Conservation (phyloP, 768 basidiomycete genomes). For the Collybiopsis confluens region DNA sequence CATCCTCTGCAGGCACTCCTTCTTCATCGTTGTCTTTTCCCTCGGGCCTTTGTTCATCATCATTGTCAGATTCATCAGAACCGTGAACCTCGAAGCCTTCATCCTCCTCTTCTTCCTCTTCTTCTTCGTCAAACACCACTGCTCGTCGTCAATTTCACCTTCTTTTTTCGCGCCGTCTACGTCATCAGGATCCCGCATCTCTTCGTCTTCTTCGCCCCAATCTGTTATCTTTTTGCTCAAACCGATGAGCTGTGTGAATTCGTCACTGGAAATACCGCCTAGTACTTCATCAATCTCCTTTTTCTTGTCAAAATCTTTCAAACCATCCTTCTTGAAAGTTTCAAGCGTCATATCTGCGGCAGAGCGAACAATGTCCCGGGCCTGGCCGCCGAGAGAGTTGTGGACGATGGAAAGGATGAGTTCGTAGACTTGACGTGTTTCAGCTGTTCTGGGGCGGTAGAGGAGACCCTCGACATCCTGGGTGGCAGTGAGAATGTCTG, state of each 20-base stretch:
- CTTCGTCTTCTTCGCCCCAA: slow-evolving; percentile 78
- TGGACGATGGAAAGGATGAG: slow-evolving; percentile 84
- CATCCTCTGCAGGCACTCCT: slow-evolving; percentile 37
- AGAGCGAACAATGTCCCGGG: slow-evolving; percentile 94
- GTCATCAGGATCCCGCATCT: slow-evolving; percentile 55
- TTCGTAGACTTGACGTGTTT: slow-evolving; percentile 93
- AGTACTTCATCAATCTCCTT: slow-evolving; percentile 81
- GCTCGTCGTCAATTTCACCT: slow-evolving; percentile 95
- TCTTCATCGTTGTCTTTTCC: slow-evolving; percentile 18
- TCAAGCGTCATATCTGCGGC: slow-evolving; percentile 93
- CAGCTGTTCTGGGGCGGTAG: slow-evolving; percentile 90
- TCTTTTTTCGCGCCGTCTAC: slow-evolving; percentile 72
- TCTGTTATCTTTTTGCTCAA: slow-evolving; percentile 96
- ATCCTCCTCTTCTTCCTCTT: slow-evolving; percentile 85
- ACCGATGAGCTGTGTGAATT: slow-evolving; percentile 77
- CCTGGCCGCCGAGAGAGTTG: slow-evolving; percentile 84
- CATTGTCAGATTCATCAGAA: slow-evolving; percentile 59
- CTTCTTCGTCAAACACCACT: slow-evolving; percentile 96
- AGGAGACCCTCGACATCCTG: slow-evolving; percentile 89
- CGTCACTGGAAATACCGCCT: slow-evolving; percentile 60
- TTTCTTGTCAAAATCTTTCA: slow-evolving; percentile 98
- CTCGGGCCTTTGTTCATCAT: slow-evolving; percentile 59
- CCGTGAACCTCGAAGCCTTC: slow-evolving; percentile 85
- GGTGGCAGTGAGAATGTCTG: slow-evolving; percentile 92
- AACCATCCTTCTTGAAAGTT: slow-evolving; percentile 77